Evolutionary conservation across 2,329 filamentous ascomycete genomes (phyloP).

Genomic region (Periconia sp.): DNA sequence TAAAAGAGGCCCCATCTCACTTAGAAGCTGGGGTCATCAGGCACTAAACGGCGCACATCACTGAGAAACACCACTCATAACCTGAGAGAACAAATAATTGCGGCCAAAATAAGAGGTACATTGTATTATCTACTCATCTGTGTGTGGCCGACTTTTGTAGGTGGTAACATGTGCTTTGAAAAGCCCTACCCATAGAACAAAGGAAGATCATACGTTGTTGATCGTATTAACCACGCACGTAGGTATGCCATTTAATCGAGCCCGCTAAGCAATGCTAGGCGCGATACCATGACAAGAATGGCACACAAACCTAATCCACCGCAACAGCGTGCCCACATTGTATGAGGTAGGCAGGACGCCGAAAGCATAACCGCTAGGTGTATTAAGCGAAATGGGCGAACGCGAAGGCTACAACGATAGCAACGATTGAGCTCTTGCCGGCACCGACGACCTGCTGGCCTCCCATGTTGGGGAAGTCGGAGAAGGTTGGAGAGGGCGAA

Average conservation of each 20-base stretch:
- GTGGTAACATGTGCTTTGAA: conserved; percentile 36
- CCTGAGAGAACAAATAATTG: conserved; percentile 7
- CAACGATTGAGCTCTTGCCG: conserved; percentile 31
- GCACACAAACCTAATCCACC: conserved; percentile 16
- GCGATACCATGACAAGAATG: conserved; percentile 24
- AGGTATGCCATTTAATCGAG: conserved; percentile 25
- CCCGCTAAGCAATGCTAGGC: conserved; percentile 21
- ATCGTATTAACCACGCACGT: conserved; percentile 17
- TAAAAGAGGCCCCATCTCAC: too few species aligned
- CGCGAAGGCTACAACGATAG: conserved; percentile 32
- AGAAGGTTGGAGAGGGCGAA: conserved; percentile 30
- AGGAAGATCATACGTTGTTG: conserved; percentile 24
- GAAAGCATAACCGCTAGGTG: conserved; percentile 1
- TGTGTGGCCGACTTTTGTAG: conserved; percentile 24
- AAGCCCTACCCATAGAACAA: conserved; percentile 34
- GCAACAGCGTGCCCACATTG: conserved; percentile 17
- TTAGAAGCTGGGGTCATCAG: too few species aligned
- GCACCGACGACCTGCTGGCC: conserved; percentile 24
- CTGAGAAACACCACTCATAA: too few species aligned
- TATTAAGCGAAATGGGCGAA: conserved; percentile 34
- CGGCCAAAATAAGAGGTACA: conserved; percentile 25
- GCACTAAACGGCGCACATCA: too few species aligned
- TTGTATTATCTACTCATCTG: conserved; percentile 32
- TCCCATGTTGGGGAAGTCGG: conserved; percentile 29
- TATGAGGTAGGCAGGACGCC: conserved; percentile 9